A percentile compares a stretch with the other conserved stretches of the same genome.
These are phyloP conservation scores for Aspergillus sojae DNA, from an alignment of 2,329 filamentous ascomycete genomes.

Conservation along the genomic window DNA sequence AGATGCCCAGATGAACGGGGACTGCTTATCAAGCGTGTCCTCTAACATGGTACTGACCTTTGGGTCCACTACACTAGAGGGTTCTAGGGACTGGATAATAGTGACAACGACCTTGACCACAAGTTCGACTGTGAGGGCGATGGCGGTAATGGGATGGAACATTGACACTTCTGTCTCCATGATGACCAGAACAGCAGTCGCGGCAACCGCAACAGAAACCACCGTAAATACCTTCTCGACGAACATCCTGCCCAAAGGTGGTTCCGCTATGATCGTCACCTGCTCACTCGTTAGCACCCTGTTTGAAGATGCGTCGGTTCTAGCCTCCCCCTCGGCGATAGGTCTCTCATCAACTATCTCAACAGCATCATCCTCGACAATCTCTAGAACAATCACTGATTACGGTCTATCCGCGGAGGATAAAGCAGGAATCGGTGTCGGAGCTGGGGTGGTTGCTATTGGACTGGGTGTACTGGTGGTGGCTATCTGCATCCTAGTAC, in stretches of 20 bases:
- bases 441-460: background rate
- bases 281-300: background rate
- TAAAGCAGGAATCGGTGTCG: background rate
- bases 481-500: background rate
- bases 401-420: background rate
- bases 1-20: no score
- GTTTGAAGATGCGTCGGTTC: rapidly evolving
- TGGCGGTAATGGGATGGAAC: background rate
- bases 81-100: no score
- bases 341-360: no score
- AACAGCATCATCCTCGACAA: background rate
- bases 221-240: rapidly evolving
- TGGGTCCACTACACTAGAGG: no score
- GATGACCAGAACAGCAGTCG: rapidly evolving
- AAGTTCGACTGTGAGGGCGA: background rate
- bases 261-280: rapidly evolving
- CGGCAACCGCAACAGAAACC: background rate
- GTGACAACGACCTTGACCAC: background rate
- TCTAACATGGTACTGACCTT: no score
- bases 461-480: background rate
- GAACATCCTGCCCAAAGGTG: rapidly evolving
- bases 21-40: no score
- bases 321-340: background rate
- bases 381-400: background rate
- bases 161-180: background rate